Evolutionary conservation across 352 stramenopile species (phyloP).

Genomic region (Elongisporangium prolatum): DNA sequence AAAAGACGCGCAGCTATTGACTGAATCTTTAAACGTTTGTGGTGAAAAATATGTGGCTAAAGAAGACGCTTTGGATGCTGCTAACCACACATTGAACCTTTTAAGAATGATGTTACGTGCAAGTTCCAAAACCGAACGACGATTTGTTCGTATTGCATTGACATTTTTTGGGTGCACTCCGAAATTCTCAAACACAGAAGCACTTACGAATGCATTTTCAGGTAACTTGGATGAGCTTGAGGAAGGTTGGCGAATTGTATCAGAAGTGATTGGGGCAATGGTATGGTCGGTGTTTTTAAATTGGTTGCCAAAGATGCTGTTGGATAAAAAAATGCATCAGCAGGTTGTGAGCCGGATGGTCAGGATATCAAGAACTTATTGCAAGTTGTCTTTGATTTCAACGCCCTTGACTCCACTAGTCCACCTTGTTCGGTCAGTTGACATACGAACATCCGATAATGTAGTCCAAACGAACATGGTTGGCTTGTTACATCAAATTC

Average conservation of each 20-base stretch:
- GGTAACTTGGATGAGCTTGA: not conserved
- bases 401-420: not conserved
- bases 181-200: constrained; percentile 5
- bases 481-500: not conserved
- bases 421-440: not conserved
- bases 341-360: not conserved
- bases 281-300: not conserved
- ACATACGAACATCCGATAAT: not conserved
- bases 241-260: not conserved
- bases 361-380: not conserved
- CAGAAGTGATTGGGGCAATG: not conserved
- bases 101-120: constrained; percentile 29
- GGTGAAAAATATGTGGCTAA: constrained; percentile 12
- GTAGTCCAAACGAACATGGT: not conserved
- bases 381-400: not conserved
- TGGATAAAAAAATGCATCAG: not conserved
- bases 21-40: not conserved
- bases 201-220: not conserved
- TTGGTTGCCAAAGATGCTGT: not conserved
- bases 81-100: constrained; percentile 24
- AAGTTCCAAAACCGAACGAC: constrained; percentile 19
- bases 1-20: constrained; percentile 25
- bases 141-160: constrained; percentile 27
- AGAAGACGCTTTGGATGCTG: constrained; percentile 18
- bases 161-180: constrained; percentile 26